Evolutionary conservation across 306 rosid genomes (phyloP).

Genomic region (Vigna unguiculata): DNA sequence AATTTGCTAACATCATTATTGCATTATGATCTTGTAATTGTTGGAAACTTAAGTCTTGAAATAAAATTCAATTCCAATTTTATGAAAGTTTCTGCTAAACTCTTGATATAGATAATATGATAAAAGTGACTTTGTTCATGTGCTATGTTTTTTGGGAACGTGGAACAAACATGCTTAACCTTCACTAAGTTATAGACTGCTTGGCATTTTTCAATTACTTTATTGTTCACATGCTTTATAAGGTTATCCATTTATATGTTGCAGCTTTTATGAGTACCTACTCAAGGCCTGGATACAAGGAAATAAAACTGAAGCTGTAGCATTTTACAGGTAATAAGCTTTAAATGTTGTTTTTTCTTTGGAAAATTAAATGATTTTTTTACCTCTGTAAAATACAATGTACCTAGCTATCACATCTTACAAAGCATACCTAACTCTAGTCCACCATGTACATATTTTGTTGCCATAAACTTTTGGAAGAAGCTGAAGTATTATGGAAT

Average conservation of each 20-base stretch:
- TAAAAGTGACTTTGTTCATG: background rate
- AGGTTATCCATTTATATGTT: slow-evolving; percentile 38
- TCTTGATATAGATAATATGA: slow-evolving; percentile 14
- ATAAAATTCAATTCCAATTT: slow-evolving; percentile 32
- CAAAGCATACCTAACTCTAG: slow-evolving; percentile 19
- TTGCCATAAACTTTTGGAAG: slow-evolving; percentile 20
- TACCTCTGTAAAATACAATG: slow-evolving; percentile 21
- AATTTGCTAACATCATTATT: slow-evolving; percentile 24
- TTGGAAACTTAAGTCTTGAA: slow-evolving; percentile 12
- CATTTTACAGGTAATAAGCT: slow-evolving; percentile 60
- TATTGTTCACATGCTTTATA: slow-evolving; percentile 13
- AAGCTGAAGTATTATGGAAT: background rate
- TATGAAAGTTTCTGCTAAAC: slow-evolving; percentile 5
- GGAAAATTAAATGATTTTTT: slow-evolving; percentile 22
- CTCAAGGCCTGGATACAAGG: slow-evolving; percentile 81
- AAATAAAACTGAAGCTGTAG: slow-evolving; percentile 65
- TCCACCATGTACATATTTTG: background rate
- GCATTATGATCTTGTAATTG: slow-evolving; percentile 1
- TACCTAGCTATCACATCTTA: slow-evolving; percentile 15
- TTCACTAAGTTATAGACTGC: slow-evolving; percentile 18
- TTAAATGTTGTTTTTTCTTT: slow-evolving; percentile 4
- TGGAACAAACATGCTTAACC: slow-evolving; percentile 14
- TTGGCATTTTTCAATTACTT: slow-evolving; percentile 28
- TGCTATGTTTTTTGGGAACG: slow-evolving; percentile 13
- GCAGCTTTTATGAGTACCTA: slow-evolving; percentile 72